Conservation (phyloP, 129 eudicot genomes). For the Saposhnikovia divaricata region DNA sequence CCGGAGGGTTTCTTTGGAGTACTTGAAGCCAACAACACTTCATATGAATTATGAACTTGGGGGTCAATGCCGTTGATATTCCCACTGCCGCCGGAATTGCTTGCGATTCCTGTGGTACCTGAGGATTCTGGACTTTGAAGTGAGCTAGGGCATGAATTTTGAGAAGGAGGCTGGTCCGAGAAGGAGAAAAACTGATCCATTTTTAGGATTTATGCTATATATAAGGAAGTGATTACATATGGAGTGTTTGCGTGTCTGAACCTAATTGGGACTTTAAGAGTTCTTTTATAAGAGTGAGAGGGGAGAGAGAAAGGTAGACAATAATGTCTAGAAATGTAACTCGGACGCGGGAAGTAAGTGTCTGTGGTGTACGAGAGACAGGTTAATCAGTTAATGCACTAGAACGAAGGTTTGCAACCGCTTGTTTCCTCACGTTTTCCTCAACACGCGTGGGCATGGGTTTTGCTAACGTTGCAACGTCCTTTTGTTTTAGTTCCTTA, state of each 20-base stretch:
- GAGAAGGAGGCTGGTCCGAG: neutral
- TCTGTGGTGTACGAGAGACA: neutral
- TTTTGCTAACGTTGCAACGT: neutral
- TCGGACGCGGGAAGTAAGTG: neutral
- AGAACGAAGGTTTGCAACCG: neutral
- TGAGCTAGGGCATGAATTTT: neutral
- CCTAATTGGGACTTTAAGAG: neutral
- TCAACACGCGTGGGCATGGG: neutral
- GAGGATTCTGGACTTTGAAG: neutral
- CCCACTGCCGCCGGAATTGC: neutral
- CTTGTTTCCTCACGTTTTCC: neutral
- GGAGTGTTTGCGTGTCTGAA: neutral
- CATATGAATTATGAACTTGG: neutral
- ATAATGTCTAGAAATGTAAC: neutral
- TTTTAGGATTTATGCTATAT: neutral
- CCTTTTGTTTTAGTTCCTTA: no score
- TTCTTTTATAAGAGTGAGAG: neutral
- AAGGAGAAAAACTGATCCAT: neutral
- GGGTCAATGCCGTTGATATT: neutral
- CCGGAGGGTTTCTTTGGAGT: neutral
- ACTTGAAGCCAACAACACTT: constrained; percentile 2
- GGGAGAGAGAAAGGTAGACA: neutral
- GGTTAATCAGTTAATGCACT: no score
- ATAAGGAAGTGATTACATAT: neutral
- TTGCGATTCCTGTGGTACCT: neutral